Conservation (phyloP, 2,329 filamentous ascomycete genomes). For the Penicillium psychrosexuale region DNA sequence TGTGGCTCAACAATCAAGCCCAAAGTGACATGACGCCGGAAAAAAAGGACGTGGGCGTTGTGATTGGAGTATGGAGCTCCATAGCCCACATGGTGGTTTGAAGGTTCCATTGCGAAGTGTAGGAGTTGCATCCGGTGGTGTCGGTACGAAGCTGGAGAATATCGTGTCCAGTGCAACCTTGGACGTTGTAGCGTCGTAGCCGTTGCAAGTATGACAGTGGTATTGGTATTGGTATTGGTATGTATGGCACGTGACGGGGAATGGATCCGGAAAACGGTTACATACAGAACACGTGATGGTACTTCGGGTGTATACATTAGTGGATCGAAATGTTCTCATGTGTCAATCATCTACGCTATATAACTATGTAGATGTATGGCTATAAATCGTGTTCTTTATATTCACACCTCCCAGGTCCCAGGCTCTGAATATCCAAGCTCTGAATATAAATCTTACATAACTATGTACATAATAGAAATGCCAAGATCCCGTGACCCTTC, state of each 20-base stretch:
- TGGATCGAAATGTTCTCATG: too few species aligned
- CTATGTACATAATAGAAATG: not conserved
- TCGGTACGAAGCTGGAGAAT: conserved; percentile 20
- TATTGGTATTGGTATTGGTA: not conserved
- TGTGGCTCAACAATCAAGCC: conserved; percentile 14
- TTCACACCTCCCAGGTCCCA: too few species aligned
- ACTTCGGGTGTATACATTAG: not conserved
- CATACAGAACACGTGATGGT: not conserved
- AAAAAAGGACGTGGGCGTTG: not conserved
- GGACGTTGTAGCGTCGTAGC: conserved; percentile 16
- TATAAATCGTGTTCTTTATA: too few species aligned
- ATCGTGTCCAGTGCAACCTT: conserved; percentile 22
- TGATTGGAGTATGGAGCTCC: conserved; percentile 5
- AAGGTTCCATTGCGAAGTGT: conserved; percentile 22
- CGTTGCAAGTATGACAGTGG: conserved; percentile 2
- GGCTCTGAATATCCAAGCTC: too few species aligned
- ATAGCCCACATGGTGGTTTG: not conserved
- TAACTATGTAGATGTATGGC: not conserved
- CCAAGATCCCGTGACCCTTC: conserved; percentile 4
- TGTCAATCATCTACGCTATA: too few species aligned
- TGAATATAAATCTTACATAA: not conserved
- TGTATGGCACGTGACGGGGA: not conserved
- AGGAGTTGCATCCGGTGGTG: conserved; percentile 32
- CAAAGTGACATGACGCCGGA: conserved; percentile 9
- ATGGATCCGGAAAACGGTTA: not conserved